Evolutionary conservation across 2,329 filamentous ascomycete species (phyloP), one percentile per base, ranked within the genome.

Genomic region (Nemania sp.): DNA sequence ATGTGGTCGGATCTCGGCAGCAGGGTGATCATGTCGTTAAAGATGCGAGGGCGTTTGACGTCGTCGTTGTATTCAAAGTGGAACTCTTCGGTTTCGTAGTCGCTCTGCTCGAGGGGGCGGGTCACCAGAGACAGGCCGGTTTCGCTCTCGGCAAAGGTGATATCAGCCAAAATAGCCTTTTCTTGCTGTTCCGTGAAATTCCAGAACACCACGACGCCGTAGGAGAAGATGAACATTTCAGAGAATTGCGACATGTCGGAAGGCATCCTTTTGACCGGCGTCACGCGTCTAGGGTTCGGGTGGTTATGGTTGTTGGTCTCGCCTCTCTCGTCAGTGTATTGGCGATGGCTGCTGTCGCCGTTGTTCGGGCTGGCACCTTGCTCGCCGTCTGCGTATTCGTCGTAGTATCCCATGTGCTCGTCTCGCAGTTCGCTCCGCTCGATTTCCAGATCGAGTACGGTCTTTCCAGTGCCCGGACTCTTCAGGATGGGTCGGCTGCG

Each of bases 11-110:
- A 83, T 33, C 90, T 87, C 56, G 91, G 95, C 59, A 95, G 82
- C 39, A 99, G 77, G 0, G 94, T 99, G 65, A 99, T 97, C 94
- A 99, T 99, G 72, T 99, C 94, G 73, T 99, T 97, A 76, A 95
- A 99, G 24, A 99, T 89, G 52, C 94, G 84, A 4, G 94, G 94
- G 44, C 92, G 84, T 58, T 91, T 88, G 28, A 94, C 91, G 53
- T 90, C 82, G 1, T 85, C 82, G 65, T 90, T 96, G 76, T 99
- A 99, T 72, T 97, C 92, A 68, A 99, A 99, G 69, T 99, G 93
- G 66, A 99, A 97, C 68, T 97, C 93, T 69, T 99, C 94, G 41
- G 91, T 99, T 75, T 99, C 94, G 63, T 95, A 96, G 68, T 97
- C 92, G 61, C 88, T 87, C 71, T 97, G 90, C 51, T 90, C 84